These are phyloP conservation scores for Aspergillus funiculosus DNA, from an alignment of 495 filamentous ascomycete genomes.

Conservation along the genomic window DNA sequence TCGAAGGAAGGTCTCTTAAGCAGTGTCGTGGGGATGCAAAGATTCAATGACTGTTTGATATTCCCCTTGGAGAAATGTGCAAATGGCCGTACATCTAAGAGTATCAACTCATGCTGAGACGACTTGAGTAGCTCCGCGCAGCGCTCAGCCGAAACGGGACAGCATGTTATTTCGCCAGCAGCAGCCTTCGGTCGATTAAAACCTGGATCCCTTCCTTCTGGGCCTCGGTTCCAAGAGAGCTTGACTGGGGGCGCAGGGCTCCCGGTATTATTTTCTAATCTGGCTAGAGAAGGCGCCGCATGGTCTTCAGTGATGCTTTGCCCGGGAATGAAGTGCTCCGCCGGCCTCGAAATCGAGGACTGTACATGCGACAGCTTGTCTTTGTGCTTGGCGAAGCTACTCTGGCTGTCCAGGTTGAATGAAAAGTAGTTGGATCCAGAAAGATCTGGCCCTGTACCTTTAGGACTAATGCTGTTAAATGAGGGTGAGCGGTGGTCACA, in stretches of 20 bases:
- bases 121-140: slow-evolving; percentile 62
- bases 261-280: slow-evolving; percentile 23
- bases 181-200: neutral
- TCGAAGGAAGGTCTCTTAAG: slow-evolving; percentile 89
- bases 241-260: slow-evolving; percentile 20
- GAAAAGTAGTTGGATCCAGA: slow-evolving; percentile 82
- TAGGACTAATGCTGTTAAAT: slow-evolving; percentile 39
- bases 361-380: slow-evolving; percentile 62
- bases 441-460: slow-evolving; percentile 36
- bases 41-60: slow-evolving; percentile 73
- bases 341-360: slow-evolving; percentile 62
- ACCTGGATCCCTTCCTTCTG: slow-evolving; percentile 1
- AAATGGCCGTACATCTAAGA: slow-evolving; percentile 86
- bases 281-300: slow-evolving; percentile 41
- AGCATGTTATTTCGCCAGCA: neutral
- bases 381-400: slow-evolving; percentile 62
- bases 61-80: slow-evolving; percentile 72
- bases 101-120: slow-evolving; percentile 51
- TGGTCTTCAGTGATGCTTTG: slow-evolving; percentile 77
- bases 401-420: slow-evolving; percentile 55
- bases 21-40: slow-evolving; percentile 93
- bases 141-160: slow-evolving; percentile 55
- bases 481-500: slow-evolving; percentile 34
- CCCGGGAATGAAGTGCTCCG: slow-evolving; percentile 60
- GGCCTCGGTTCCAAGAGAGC: slow-evolving; percentile 16